Evolutionary conservation across 192 early-diverging fungal species (phyloP), one percentile per base, ranked within the genome.

Genomic region (Rhizophagus prolifer): DNA sequence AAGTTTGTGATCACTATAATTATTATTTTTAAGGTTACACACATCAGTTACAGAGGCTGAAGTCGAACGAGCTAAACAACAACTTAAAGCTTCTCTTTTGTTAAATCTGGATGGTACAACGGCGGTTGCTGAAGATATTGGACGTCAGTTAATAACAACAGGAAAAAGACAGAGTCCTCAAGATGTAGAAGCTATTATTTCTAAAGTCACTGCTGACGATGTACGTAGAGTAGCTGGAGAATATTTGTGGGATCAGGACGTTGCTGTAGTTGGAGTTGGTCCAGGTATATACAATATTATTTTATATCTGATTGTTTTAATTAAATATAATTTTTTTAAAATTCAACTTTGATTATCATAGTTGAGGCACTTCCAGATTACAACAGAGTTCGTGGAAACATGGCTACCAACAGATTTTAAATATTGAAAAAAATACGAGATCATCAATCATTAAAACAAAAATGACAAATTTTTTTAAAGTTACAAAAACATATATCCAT

Each of bases 31-130:
- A 89, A 91, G 97, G 70, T 90, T 99, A 70, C 91, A 91, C 77
- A 91, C 89, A 58, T 89, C 86, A 8, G 91, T 97, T 73, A 94
- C 94, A 25, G 91, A 94, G 76, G 90, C 89, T 68, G 97, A 98
- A 85, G 94, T 99, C 25, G 94, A 95, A 86, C 91, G 96, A 79
- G 97, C 97, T 79, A 98, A 98, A 89, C 95, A 97, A 87, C 96
- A 98, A 86, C 91, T 99, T 80, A 99, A 98, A 89, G 96, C 96
- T 5, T 89, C 91, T 30, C 89, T 99, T 58, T 86, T 99, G 25
- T 89, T 98, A 61, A 85, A 90, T 77, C 87, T 99, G 58, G 96
- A 99, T 80, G 96, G 97, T 50, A 96, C 93, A 77, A 97, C 95
- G 2, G 93, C 97, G 23, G 88, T 98, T 78, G 94, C 95, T 44